A percentile compares a stretch with the other conserved stretches of the same genome.
Evolutionary conservation across 2,329 filamentous ascomycete species (phyloP).

Genomic region (Trichoderma sp.): DNA sequence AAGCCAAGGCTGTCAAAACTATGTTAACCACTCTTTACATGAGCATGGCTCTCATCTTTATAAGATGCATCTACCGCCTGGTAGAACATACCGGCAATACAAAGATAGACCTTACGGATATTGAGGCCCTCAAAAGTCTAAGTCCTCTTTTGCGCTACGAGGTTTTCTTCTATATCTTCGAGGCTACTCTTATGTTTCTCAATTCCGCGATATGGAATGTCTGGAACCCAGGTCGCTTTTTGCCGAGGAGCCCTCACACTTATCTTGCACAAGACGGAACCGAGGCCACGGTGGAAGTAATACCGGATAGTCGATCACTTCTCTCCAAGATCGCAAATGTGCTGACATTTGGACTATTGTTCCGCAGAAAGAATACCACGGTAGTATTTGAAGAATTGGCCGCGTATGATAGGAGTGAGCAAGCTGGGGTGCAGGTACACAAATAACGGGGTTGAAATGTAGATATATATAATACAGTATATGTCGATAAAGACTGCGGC

Average conservation of each 20-base stretch:
- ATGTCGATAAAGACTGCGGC: background rate
- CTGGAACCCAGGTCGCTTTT: slow-evolving; percentile 2
- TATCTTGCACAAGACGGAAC: background rate
- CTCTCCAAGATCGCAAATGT: background rate
- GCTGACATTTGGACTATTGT: background rate
- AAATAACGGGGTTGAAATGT: background rate
- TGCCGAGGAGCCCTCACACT: background rate
- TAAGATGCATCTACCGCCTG: slow-evolving; percentile 2
- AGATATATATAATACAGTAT: background rate
- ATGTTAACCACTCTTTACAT: background rate
- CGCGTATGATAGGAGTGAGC: background rate
- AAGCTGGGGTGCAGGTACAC: background rate
- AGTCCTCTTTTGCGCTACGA: background rate
- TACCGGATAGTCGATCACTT: background rate
- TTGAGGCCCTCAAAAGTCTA: background rate
- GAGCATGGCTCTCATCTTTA: slow-evolving; percentile 1
- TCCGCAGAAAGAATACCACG: background rate
- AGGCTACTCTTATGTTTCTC: slow-evolving; percentile 2
- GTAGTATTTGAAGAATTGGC: background rate
- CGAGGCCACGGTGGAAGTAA: background rate
- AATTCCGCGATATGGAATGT: background rate
- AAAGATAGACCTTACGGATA: background rate
- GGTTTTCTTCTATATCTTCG: background rate
- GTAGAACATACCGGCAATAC: slow-evolving; percentile 7
- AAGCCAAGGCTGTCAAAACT: background rate